Evolutionary conservation across 176 grass and related monocot genomes (phyloP).

Genomic region (sorghum (Sorghum bicolor)): Sorghum_bicolor_NCBIv3 NC_012872.2:10509001-10509500

Average conservation of each 20-base stretch:
- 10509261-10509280: background rate
- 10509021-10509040: conserved; percentile 69
- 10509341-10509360: background rate
- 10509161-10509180: background rate
- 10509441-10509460: background rate
- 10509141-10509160: background rate
- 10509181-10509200: background rate
- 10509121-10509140: background rate
- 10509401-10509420: background rate
- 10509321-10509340: background rate
- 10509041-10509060: conserved; percentile 35
- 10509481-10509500: background rate
- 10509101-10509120: background rate
- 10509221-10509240: background rate
- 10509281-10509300: background rate
- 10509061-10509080: background rate
- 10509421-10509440: background rate
- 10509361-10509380: background rate
- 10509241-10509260: background rate
- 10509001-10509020: conserved; percentile 48
- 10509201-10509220: background rate
- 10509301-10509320: background rate
- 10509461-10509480: background rate
- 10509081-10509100: background rate
- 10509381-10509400: conserved; percentile 15